Conservation (phyloP, 192 early-diverging fungal species). For the Spizellomyces punctatus region DNA sequence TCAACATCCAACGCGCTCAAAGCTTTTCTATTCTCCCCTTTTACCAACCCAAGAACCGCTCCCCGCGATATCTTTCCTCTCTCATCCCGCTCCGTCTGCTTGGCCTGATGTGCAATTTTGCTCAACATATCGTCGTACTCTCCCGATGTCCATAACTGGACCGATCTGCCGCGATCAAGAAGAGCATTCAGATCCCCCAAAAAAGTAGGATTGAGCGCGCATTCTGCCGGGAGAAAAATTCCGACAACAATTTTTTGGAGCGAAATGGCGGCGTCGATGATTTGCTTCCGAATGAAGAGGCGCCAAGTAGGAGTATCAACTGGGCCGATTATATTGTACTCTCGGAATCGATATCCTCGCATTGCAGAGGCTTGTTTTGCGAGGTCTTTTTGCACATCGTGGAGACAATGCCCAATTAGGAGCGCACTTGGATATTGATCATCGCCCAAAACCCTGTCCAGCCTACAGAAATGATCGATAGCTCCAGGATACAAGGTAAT, state of each 20-base stretch:
- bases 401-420: background rate
- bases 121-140: constrained; percentile 19
- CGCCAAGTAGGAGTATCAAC: background rate
- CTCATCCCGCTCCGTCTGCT: background rate
- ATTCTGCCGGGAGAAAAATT: background rate
- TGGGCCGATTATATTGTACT: background rate
- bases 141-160: background rate
- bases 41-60: background rate
- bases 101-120: constrained; percentile 13
- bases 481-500: constrained; percentile 2
- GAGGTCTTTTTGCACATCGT: background rate
- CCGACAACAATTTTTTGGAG: background rate
- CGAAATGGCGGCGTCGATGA: background rate
- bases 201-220: background rate
- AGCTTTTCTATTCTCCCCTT: background rate
- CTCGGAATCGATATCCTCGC: background rate
- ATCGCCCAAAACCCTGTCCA: constrained; percentile 10
- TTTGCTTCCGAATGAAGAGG: background rate
- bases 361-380: background rate
- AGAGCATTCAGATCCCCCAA: constrained; percentile 6
- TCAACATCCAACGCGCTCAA: background rate
- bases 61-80: background rate
- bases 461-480: background rate
- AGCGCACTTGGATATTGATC: background rate
- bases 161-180: background rate